Conservation (phyloP, 2,329 filamentous ascomycete genomes). For the Colletotrichum neosansevieriae region DNA sequence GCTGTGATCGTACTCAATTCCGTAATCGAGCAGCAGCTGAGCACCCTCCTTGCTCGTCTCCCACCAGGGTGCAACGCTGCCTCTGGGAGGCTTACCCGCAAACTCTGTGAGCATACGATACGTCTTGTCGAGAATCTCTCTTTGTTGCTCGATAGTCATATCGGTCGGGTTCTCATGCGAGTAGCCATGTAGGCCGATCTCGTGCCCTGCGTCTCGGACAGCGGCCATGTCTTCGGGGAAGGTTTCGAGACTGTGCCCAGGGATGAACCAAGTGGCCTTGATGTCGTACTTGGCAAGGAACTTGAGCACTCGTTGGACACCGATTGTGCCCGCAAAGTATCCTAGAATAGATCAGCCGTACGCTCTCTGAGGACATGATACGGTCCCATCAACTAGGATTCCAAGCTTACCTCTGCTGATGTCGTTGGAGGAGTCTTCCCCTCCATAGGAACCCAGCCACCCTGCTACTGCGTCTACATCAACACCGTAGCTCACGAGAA, state of each 20-base stretch:
- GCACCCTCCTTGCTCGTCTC: constrained; percentile 77
- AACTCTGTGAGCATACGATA: constrained; percentile 79
- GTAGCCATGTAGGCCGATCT: constrained; percentile 75
- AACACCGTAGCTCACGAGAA: constrained; percentile 70
- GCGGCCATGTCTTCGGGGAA: constrained; percentile 60
- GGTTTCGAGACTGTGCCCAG: constrained; percentile 61
- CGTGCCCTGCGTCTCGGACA: constrained; percentile 60
- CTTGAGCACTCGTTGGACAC: constrained; percentile 74
- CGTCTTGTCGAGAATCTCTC: constrained; percentile 80
- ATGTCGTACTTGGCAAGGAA: constrained; percentile 80
- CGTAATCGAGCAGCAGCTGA: constrained; percentile 73
- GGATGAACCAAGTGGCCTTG: constrained; percentile 70
- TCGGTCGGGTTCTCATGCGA: constrained; percentile 79
- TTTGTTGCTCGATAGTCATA: constrained; percentile 81
- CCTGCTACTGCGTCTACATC: constrained; percentile 83
- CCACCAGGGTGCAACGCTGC: constrained; percentile 81
- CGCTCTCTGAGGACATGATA: not conserved
- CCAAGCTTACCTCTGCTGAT: constrained; percentile 71
- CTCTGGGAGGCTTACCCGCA: constrained; percentile 75
- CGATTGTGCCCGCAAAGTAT: constrained; percentile 76
- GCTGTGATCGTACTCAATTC: constrained; percentile 77
- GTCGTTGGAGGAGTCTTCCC: constrained; percentile 78
- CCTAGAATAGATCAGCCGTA: constrained; percentile 50
- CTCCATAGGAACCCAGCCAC: constrained; percentile 81
- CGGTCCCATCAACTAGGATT: not conserved